Evolutionary conservation across 2,329 filamentous ascomycete genomes (phyloP).

Genomic region (Westerdykella ornata): DNA sequence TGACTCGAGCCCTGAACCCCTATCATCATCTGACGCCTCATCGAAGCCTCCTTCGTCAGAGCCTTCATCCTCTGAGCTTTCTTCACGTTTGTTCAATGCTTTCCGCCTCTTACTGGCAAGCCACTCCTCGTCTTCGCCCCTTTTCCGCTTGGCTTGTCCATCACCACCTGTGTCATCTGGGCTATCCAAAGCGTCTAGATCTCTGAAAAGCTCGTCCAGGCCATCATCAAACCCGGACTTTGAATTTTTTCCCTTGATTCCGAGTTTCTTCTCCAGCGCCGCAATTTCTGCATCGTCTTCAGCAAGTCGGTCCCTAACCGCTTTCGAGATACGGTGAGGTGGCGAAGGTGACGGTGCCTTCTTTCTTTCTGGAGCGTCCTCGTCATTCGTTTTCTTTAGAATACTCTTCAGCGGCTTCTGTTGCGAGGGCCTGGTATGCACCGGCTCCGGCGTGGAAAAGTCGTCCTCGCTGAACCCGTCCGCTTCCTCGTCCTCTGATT

Average conservation of each 20-base stretch:
- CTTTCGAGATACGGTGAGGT: conserved; percentile 28
- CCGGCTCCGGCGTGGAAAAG: conserved; percentile 14
- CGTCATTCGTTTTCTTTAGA: conserved; percentile 29
- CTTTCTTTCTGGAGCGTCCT: conserved; percentile 11
- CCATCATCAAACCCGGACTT: conserved; percentile 74
- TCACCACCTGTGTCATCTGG: conserved; percentile 44
- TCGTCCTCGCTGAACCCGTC: conserved; percentile 33
- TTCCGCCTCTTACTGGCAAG: conserved; percentile 52
- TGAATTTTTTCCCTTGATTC: conserved; percentile 63
- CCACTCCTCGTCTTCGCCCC: conserved; percentile 56
- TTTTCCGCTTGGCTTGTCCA: conserved; percentile 49
- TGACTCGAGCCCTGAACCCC: not conserved
- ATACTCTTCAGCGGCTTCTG: conserved; percentile 32
- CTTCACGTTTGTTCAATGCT: conserved; percentile 29
- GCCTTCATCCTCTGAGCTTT: conserved; percentile 30
- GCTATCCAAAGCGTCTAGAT: conserved; percentile 42
- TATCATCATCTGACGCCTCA: conserved; percentile 13
- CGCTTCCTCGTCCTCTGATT: conserved; percentile 22
- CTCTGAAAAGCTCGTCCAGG: conserved; percentile 68
- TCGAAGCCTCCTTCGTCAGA: conserved; percentile 24
- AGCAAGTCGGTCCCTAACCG: conserved; percentile 55
- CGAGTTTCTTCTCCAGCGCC: conserved; percentile 78
- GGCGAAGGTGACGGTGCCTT: conserved; percentile 12
- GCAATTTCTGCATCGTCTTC: conserved; percentile 86
- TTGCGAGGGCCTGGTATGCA: conserved; percentile 13